Base-by-base conservation (phyloP, 2,329 filamentous ascomycete species). In the Lachnellula subtilissima region DNA sequence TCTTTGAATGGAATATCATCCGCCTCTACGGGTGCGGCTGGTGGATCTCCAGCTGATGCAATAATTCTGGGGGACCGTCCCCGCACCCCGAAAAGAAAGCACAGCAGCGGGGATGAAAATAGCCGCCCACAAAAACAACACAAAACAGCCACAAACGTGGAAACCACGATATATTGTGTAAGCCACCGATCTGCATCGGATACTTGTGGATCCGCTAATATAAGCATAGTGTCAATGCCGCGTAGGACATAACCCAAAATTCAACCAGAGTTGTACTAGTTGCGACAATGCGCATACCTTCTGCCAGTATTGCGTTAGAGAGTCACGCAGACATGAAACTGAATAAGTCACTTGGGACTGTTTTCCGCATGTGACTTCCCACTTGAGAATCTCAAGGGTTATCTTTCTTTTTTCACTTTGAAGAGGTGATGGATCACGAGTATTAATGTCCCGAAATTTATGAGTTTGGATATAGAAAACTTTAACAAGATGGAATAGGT, bases 121-220 rank as follows among this genome's bases (percentile, higher is more conserved):
- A 48, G 25, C 39, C 54, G 51, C 43, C 55, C 55, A 5, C 23
- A 39, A 4, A 63, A 64, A n/a, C 40, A 58, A 50, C 8, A 45
- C 11, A 58, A 51, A 28, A 42, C 23, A 28, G 15, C 50, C 6
- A 49, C 37, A 22, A 58, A 4, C 15, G 19, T 22, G 36, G 61
- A 62, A 37, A 54, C 50, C 4, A 48, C 52, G 15, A 47, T 64
- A n/a, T 60, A 56, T 36, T 66, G 64, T 56, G 60, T 65, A 64
- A 62, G 63, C 28, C 42, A 7, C 22, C 43, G 19, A 2, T 28
- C 32, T n/a, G 22, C 4, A 14, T 14, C 9, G 17, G 28, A 32
- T 39, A 11, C 17, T 37, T 11, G 2, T 8, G 23, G 25, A 32
- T 15, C 17, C n/a, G 39, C 48, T n/a, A 17, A 57, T 35, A 47